These are phyloP conservation scores for Diospyros lotus DNA, from an alignment of 148 eudicot species.

Conservation along the genomic window DNA sequence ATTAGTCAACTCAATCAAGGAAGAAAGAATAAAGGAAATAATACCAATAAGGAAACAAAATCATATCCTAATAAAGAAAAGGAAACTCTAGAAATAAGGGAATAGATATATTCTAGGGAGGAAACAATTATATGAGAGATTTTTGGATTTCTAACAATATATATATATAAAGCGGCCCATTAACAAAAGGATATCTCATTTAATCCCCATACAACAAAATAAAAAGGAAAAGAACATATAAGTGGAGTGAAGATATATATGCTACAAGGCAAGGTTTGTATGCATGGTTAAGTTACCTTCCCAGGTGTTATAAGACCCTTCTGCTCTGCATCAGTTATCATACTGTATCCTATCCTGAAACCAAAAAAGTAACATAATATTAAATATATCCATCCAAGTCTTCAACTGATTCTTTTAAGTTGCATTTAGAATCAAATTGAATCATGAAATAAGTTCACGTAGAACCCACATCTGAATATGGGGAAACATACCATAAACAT, in stretches of 20 bases:
- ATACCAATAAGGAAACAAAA: too few species aligned
- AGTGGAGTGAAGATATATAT: neutral
- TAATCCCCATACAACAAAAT: neutral
- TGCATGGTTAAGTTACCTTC: conserved; percentile 43
- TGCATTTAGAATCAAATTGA: neutral
- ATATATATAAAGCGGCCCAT: neutral
- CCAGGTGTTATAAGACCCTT: conserved; percentile 81
- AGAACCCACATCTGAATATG: neutral
- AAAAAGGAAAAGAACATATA: neutral
- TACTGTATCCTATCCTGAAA: conserved; percentile 94
- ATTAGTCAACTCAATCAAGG: too few species aligned
- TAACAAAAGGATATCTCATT: neutral
- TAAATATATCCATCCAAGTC: neutral
- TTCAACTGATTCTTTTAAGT: neutral
- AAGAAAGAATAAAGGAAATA: too few species aligned
- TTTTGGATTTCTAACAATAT: neutral
- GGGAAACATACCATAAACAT: too few species aligned
- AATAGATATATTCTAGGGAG: neutral
- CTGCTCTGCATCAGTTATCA: conserved; percentile 90
- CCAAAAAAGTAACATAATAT: conserved; percentile 2
- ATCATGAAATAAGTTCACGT: neutral
- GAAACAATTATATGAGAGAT: neutral
- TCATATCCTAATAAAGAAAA: too few species aligned
- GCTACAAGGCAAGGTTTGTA: neutral
- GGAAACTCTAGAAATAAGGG: too few species aligned